Evolutionary conservation across 2,329 filamentous ascomycete species (phyloP).

Genomic region (Lasiodiplodia gonubiensis): DNA sequence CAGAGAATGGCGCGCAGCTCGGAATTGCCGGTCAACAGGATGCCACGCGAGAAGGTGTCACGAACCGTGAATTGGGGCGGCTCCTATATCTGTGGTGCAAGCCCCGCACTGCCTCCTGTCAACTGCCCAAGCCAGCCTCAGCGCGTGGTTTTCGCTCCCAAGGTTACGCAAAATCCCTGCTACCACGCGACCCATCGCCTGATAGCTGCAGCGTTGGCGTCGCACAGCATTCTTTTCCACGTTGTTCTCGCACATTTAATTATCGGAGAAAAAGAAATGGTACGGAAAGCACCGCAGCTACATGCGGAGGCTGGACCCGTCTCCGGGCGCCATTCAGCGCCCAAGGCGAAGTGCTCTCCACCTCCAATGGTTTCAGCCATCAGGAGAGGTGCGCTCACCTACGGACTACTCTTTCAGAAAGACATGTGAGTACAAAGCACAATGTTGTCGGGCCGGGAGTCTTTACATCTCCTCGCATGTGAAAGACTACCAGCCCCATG

Average conservation of each 20-base stretch:
- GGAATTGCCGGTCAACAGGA: neutral
- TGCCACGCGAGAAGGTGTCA: neutral
- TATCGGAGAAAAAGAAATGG: neutral
- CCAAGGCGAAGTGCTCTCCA: no score
- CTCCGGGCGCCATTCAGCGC: no score
- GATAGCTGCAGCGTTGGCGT: neutral
- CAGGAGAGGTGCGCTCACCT: no score
- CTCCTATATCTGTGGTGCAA: no score
- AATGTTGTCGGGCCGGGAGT: no score
- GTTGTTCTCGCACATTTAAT: neutral
- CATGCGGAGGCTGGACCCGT: neutral
- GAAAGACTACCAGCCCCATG: no score
- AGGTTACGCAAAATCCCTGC: neutral
- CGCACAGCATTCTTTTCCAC: neutral
- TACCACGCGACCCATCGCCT: neutral
- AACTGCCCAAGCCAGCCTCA: no score
- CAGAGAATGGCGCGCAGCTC: neutral
- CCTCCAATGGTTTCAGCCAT: no score
- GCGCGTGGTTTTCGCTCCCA: neutral
- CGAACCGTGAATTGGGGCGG: neutral
- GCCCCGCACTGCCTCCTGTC: no score
- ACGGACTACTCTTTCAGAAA: no score
- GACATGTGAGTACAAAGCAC: no score
- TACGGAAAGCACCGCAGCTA: neutral
- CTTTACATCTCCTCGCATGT: no score